Conservation (phyloP, 139 green algal species). For the Deuterostichococcus epilithicus region DNA sequence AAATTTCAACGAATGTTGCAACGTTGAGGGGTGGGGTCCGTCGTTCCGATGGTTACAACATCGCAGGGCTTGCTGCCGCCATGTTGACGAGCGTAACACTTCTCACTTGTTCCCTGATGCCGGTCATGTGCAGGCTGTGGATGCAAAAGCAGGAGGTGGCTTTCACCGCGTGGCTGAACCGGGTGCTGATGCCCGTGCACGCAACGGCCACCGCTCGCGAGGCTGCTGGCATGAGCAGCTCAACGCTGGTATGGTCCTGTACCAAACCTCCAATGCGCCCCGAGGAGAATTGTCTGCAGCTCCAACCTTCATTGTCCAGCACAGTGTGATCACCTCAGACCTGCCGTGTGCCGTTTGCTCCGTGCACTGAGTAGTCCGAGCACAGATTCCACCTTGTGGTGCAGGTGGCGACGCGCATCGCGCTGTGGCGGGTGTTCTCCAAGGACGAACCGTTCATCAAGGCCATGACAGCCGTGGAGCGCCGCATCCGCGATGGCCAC, state of each 20-base stretch:
- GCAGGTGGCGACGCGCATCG: constrained; percentile 16
- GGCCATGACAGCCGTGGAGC: constrained; percentile 55
- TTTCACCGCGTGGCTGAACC: constrained; percentile 65
- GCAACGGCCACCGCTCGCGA: constrained; percentile 4
- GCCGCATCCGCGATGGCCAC: constrained; percentile 41
- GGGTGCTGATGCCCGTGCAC: constrained; percentile 31
- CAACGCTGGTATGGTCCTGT: neutral
- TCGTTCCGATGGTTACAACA: too few species aligned
- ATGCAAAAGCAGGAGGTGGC: constrained; percentile 69
- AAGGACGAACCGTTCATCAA: constrained; percentile 35
- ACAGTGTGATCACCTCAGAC: too few species aligned
- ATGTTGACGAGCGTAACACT: too few species aligned
- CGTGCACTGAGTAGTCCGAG: too few species aligned
- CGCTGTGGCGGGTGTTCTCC: constrained; percentile 34
- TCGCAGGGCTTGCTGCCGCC: too few species aligned
- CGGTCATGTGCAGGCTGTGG: constrained; percentile 36
- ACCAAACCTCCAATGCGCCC: too few species aligned
- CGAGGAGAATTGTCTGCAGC: constrained; percentile 15
- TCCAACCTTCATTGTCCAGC: too few species aligned
- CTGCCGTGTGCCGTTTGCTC: too few species aligned
- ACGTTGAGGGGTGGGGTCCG: too few species aligned
- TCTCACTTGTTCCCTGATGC: neutral
- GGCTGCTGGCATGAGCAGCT: neutral
- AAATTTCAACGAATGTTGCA: too few species aligned
- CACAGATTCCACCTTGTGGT: too few species aligned